Conservation (phyloP, 73 alveolate species). For the Tetrahymena borealis region DNA sequence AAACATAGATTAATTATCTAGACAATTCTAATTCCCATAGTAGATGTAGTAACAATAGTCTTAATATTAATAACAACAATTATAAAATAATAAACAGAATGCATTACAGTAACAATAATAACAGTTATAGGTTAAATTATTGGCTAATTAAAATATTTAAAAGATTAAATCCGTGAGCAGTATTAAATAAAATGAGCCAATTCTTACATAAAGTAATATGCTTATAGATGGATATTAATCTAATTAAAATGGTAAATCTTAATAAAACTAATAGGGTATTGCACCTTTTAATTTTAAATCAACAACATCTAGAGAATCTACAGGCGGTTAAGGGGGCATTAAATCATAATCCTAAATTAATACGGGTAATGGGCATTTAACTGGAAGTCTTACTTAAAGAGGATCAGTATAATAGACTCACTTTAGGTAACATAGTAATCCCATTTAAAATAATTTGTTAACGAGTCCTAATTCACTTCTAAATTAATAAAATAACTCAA, state of each 20-base stretch:
- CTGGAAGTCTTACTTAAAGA: background rate
- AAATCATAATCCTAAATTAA: background rate
- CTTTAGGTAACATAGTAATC: background rate
- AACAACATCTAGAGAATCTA: background rate
- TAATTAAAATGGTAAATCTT: background rate
- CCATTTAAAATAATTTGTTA: background rate
- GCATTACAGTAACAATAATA: background rate
- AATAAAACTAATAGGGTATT: background rate
- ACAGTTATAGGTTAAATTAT: background rate
- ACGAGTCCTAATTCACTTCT: background rate
- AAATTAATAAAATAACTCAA: background rate
- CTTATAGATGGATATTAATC: background rate
- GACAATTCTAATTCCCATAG: background rate
- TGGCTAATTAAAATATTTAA: background rate
- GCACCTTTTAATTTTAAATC: background rate
- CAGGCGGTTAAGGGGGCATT: background rate
- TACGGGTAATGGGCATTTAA: background rate
- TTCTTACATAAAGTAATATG: no score
- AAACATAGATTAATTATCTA: background rate
- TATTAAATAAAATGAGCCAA: no score
- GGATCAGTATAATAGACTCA: background rate
- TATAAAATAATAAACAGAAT: background rate
- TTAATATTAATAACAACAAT: background rate
- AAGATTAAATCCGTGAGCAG: background rate
- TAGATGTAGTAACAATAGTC: background rate